phyloP scores from a whole-genome alignment of 2,329 filamentous ascomycete genomes.

The Fusarium transvaalense region DNA sequence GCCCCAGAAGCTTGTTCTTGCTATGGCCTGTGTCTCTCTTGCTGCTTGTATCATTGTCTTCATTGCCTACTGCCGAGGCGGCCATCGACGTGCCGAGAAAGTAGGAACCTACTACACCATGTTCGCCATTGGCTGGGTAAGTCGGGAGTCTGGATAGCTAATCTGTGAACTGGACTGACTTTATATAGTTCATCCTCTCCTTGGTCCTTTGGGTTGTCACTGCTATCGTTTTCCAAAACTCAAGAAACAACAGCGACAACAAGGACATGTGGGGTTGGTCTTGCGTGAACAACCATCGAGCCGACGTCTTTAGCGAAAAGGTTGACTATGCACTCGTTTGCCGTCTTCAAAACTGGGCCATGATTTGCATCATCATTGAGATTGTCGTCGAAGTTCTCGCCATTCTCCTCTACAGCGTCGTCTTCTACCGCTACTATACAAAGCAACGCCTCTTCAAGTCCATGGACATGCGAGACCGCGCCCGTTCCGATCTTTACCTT shows the following conservation, averaged over 20 bases:
- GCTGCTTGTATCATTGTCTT: conserved; percentile 84
- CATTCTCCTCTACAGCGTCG: conserved; percentile 90
- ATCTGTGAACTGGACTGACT: conserved; percentile 11
- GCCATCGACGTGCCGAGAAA: conserved; percentile 90
- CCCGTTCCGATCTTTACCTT: conserved; percentile 94
- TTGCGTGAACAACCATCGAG: conserved; percentile 89
- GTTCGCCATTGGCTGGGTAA: conserved; percentile 84
- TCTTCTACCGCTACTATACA: conserved; percentile 98
- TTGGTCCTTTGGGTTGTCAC: conserved; percentile 93
- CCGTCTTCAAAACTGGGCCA: conserved; percentile 91
- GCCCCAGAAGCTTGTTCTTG: conserved; percentile 88
- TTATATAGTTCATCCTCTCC: conserved; percentile 80
- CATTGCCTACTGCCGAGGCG: conserved; percentile 86
- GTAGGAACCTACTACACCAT: conserved; percentile 95
- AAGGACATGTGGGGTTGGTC: conserved; percentile 99
- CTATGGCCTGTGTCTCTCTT: conserved; percentile 84
- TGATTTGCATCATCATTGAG: conserved; percentile 98
- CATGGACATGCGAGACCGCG: conserved; percentile 95
- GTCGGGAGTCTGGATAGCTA: conserved; percentile 19
- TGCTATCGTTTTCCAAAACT: conserved; percentile 84
- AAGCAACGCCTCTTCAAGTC: conserved; percentile 96
- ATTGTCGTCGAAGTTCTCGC: conserved; percentile 91
- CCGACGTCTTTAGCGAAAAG: conserved; percentile 80
- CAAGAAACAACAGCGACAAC: conserved; percentile 75
- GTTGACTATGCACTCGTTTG: conserved; percentile 92